These are phyloP conservation scores for Fusarium coffeatum DNA, from an alignment of 2,329 filamentous ascomycete species.

Conservation along the genomic window DNA sequence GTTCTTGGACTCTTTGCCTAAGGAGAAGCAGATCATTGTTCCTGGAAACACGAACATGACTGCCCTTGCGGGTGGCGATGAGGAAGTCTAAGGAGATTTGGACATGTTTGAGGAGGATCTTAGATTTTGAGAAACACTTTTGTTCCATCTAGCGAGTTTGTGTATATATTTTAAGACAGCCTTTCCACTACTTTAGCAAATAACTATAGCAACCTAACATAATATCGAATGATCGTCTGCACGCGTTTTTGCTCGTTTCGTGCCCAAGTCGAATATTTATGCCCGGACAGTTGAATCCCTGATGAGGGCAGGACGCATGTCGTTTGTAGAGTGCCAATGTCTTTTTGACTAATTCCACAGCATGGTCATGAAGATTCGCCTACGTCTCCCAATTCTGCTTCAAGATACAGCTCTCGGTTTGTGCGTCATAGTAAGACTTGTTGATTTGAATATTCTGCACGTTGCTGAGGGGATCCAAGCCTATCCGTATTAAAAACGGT, in stretches of 20 bases:
- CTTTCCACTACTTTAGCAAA: accelerated
- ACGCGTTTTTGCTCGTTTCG: no score
- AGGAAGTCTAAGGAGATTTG: not conserved
- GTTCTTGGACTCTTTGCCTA: constrained; percentile 15
- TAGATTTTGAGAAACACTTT: not conserved
- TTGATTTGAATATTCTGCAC: no score
- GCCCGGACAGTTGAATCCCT: no score
- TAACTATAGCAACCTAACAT: not conserved
- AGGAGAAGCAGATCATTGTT: constrained; percentile 19
- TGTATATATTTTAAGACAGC: not conserved
- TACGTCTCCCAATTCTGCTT: no score
- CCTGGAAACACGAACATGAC: constrained; percentile 10
- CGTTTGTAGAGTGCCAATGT: no score
- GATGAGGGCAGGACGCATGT: no score
- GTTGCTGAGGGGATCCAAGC: no score
- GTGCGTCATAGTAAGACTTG: no score
- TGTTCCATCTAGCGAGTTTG: not conserved
- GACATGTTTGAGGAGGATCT: not conserved
- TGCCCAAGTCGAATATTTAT: no score
- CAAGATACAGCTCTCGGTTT: no score
- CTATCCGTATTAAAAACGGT: accelerated
- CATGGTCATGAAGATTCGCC: accelerated
- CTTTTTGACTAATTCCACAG: no score
- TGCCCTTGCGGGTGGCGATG: not conserved
- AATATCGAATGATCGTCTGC: no score